A percentile compares a stretch with the other conserved stretches of the same genome.
Evolutionary conservation across 2,329 filamentous ascomycete species (phyloP).

Genomic region (Cadophora luteo-olivacea): DNA sequence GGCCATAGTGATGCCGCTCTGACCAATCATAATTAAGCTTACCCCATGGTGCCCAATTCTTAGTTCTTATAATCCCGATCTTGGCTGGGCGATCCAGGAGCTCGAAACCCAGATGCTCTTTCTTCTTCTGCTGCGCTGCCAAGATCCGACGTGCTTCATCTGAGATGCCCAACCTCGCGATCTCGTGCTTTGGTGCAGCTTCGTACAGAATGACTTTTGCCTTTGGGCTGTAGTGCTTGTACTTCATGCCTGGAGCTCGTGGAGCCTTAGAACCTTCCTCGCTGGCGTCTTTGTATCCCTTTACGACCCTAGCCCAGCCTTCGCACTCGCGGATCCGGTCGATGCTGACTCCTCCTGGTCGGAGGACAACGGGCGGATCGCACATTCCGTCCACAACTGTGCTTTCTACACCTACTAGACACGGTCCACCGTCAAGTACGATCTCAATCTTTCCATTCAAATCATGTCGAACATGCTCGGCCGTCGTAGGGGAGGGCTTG

Average conservation of each 20-base stretch:
- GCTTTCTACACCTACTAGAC: conserved; percentile 90
- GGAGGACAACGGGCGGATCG: conserved; percentile 78
- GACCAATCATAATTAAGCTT: conserved; percentile 27
- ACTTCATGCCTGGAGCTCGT: conserved; percentile 96
- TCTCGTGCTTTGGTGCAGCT: conserved; percentile 44
- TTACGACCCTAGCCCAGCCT: conserved; percentile 81
- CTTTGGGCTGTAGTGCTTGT: conserved; percentile 94
- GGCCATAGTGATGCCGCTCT: not conserved
- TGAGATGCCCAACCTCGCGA: conserved; percentile 34
- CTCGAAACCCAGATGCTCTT: conserved; percentile 27
- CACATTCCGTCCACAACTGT: conserved; percentile 94
- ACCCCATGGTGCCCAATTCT: conserved; percentile 45
- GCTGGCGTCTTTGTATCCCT: conserved; percentile 80
- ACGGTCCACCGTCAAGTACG: conserved; percentile 88
- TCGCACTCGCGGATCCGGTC: conserved; percentile 75
- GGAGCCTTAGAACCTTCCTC: conserved; percentile 72
- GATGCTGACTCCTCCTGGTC: conserved; percentile 86
- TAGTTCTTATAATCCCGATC: conserved; percentile 47
- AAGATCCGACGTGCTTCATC: conserved; percentile 24
- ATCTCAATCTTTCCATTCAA: conserved; percentile 81
- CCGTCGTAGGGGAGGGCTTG: conserved; percentile 88
- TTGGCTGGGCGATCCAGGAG: conserved; percentile 17
- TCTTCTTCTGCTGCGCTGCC: conserved; percentile 21
- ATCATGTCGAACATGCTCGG: conserved; percentile 88
- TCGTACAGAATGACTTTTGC: conserved; percentile 88